Base-by-base conservation (phyloP, 176 grass and related monocot genomes). In the Calamus simplicifolius region DNA sequence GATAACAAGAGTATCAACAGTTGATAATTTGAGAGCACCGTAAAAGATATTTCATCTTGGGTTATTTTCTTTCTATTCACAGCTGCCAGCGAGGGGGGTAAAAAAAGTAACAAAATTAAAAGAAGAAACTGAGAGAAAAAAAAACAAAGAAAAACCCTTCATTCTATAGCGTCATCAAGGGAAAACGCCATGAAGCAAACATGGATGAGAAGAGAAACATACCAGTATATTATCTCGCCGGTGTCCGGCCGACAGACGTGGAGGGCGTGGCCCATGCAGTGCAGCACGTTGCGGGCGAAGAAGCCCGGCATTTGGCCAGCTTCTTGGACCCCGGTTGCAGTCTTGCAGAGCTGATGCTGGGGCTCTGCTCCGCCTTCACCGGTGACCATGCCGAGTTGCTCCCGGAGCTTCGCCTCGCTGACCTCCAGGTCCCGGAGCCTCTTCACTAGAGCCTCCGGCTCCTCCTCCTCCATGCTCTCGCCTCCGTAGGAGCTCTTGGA, bases 181-280 rank as follows among this genome's bases (percentile, higher is more conserved):
- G 35, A 43, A 43, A 43, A 43, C 8, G 5, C 35, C 31, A 38
- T 8, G 5, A 38, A 43, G 35, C 35, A 35, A 35, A 7, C 6
- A 3, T 43, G 0, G 35, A 43, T 23, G 21, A 43, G n/a, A 16
- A 16, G 4, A 43, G 52, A 18, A 48, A 16, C 66, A 5, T 6
- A 69, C 66, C 66, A 57, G 66, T 48, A 69, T n/a, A 56, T 48
- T 52, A 69, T 69, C 19, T 56, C 66, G n/a, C 66, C 66, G 5
- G 66, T 69, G 53, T 6, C 18, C 6, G 66, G 53, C 27, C 52
- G n/a, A 21, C 23, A 69, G 52, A 69, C 19, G 52, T 69, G 30
- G 4, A 69, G 52, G 52, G 66, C 66, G 19, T 69, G 66, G 28
- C 66, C 66, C 28, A 69, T 25, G 53, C 56, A 29, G 18, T 57